phyloP scores from a whole-genome alignment of 75 land plant species.

The Chamaecyparis obtusa region DNA sequence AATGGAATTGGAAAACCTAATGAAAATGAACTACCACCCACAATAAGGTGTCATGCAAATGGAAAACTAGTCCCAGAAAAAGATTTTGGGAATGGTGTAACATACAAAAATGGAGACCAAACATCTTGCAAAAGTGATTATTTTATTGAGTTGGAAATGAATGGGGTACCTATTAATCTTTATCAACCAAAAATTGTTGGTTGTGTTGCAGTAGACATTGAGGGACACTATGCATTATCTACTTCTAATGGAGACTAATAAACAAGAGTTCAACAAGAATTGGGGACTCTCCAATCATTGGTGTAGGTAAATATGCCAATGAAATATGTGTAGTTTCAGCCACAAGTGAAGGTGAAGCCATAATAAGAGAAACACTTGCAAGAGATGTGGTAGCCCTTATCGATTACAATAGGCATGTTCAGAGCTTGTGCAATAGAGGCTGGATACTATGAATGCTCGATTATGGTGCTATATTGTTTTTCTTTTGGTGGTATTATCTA shows the following conservation, averaged over 20 bases:
- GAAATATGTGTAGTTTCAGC: slow-evolving; percentile 77
- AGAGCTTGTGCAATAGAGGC: too few relatives aligned
- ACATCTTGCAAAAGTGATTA: background rate
- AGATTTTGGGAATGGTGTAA: background rate
- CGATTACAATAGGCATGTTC: too few relatives aligned
- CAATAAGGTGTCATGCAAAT: too few relatives aligned
- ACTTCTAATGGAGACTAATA: slow-evolving; percentile 95
- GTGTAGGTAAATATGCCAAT: slow-evolving; percentile 85
- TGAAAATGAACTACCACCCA: too few relatives aligned
- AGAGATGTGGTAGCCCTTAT: slow-evolving; percentile 85
- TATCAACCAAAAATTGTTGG: slow-evolving; percentile 89
- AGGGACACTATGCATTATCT: slow-evolving; percentile 81
- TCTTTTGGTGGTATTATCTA: too few relatives aligned
- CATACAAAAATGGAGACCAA: background rate
- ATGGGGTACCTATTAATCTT: slow-evolving; percentile 58
- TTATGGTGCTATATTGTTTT: too few relatives aligned
- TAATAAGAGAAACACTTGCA: slow-evolving; percentile 66
- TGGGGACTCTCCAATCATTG: slow-evolving; percentile 90
- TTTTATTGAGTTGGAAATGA: slow-evolving; percentile 25
- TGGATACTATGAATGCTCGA: too few relatives aligned
- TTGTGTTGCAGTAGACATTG: slow-evolving; percentile 77
- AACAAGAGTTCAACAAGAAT: slow-evolving; percentile 89
- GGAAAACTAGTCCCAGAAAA: background rate
- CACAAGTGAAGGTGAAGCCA: slow-evolving; percentile 90
- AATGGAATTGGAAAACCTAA: too few relatives aligned